Base-by-base conservation (phyloP, 768 basidiomycete genomes). In the Boletellus sp. region DNA sequence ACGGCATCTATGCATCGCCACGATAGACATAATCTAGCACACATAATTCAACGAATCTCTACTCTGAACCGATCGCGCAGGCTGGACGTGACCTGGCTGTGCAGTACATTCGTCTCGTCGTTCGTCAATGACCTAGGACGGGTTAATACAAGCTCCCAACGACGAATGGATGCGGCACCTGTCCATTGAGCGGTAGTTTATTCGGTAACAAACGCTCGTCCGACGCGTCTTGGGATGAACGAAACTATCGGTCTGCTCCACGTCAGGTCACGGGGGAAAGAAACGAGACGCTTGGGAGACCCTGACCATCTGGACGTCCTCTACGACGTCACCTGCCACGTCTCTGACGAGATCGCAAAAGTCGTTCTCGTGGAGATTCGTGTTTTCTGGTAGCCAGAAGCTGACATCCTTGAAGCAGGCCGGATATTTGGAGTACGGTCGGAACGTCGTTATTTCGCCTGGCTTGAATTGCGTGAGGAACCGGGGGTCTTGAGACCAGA, bases 121-220 rank as follows among this genome's bases (percentile, higher is more conserved):
- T 94, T 94, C 15, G 88, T 84, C 54, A 98, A 66, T 8, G 90
- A 92, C 66, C 93, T 92, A 48, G 3, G 20, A 37, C 22, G 33
- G 28, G 28, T 55, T 35, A 58, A 38, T 55, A 48, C 43, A 45
- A 26, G 28, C 37, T 16, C 19, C 19, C 13, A 5, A 36, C 15
- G 33, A 50, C 16, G 36, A 32, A 38, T 22, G 17, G 50, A 28
- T 3, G 9, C 17, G 72, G 53, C 59, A 88, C 90, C 87, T 84
- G 68, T 98, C 95, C 94, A 98, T 95, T 24, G 94, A 96, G 50
- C 94, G 76, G 67, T 98, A 99, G 61, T 90, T 93, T 53, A 98
- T 80, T 44, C 95, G 78, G 70, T 93, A 97, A 60, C 93, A 92
- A 56, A 87, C 71, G 57, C 91, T 94, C 45, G 77, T 79, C 38